phyloP scores from a whole-genome alignment of 2,329 filamentous ascomycete species.

The Hymenoscyphus fructigenus region DNA sequence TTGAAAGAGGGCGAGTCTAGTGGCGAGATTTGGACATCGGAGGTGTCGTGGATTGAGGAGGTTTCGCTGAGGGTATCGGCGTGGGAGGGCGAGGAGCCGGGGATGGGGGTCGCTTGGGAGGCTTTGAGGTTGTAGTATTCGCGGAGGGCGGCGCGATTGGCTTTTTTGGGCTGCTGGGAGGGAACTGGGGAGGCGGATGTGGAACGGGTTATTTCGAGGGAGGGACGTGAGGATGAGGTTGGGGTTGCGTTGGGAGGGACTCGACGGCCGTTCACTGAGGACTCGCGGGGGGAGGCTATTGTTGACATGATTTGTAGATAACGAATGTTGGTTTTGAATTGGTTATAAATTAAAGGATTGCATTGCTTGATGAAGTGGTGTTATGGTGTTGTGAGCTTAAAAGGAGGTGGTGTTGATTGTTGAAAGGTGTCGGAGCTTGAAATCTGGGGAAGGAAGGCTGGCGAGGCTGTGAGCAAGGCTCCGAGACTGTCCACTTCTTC shows the following conservation, averaged over 20 bases:
- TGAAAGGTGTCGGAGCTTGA: slow-evolving; percentile 15
- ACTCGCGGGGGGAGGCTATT: slow-evolving; percentile 62
- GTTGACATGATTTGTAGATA: slow-evolving; percentile 54
- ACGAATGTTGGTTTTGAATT: not conserved
- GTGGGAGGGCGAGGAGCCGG: slow-evolving; percentile 24
- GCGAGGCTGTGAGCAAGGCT: slow-evolving; percentile 27
- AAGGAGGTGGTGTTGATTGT: slow-evolving; percentile 4
- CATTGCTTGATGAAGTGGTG: not conserved
- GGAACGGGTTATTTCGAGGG: slow-evolving; percentile 65
- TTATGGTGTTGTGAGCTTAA: slow-evolving; percentile 7
- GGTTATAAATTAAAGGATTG: not conserved
- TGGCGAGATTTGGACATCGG: slow-evolving; percentile 64
- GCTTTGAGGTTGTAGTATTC: slow-evolving; percentile 87
- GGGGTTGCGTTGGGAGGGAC: slow-evolving; percentile 61
- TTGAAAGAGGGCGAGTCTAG: slow-evolving; percentile 75
- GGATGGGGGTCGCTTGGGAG: slow-evolving; percentile 29
- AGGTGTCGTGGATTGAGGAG: slow-evolving; percentile 40
- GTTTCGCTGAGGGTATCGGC: slow-evolving; percentile 33
- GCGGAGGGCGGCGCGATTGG: slow-evolving; percentile 80
- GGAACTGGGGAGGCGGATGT: slow-evolving; percentile 52
- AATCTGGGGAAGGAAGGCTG: slow-evolving; percentile 13
- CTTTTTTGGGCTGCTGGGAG: slow-evolving; percentile 29
- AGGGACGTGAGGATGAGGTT: slow-evolving; percentile 73
- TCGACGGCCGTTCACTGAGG: slow-evolving; percentile 56
- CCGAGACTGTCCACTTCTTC: slow-evolving; percentile 13